Evolutionary conservation across 306 rosid genomes (phyloP), one percentile per base, ranked within the genome.

Genomic region (Glycine latifolia): DNA sequence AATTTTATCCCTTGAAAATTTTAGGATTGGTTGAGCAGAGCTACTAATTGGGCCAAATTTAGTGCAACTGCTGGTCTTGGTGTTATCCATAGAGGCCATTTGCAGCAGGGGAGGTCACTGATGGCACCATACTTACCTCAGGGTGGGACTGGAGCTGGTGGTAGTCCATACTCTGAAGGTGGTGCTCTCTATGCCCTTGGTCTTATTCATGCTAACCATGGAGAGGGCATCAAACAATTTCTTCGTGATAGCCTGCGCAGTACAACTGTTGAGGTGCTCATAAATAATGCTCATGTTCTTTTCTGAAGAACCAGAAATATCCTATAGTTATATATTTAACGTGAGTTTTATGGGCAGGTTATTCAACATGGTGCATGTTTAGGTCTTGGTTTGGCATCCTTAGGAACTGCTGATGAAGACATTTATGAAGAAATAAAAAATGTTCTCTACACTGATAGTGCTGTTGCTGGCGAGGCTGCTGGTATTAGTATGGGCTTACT

Each of bases 81-180:
- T 86, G 99, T 95, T 62, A 95, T 95, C 76, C 99, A 95, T 69
- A 88, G 98, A 80, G 99, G 99, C 60, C 99, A 95, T 87, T 83
- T 95, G 85, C 97, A 95, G 89, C 97, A 91, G 84, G 97, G 97
- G 81, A 91, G 97, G 87, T 93, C 98, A 75, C 89, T 95, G 80
- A 93, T 95, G 97, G 99, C 99, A 60, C 99, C 99, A 31, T 95
- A 91, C 90, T 87, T 95, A 85, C 99, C 96, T 83, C 99, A 91
- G 83, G 98, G 99, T 77, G 97, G 89, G 58, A 85, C 93, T 69
- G 98, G 94, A 55, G 99, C 97, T 47, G 97, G 99, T 75, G 97
- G 97, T 84, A 93, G 97, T 87, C 97, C 97, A 63, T 95, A 91
- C 88, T 95, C 99, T 0, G 96, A 91, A 87, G 99, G 99, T 61